Conservation (phyloP, 176 grass and related monocot species). For the Saccharum officinarum region DNA sequence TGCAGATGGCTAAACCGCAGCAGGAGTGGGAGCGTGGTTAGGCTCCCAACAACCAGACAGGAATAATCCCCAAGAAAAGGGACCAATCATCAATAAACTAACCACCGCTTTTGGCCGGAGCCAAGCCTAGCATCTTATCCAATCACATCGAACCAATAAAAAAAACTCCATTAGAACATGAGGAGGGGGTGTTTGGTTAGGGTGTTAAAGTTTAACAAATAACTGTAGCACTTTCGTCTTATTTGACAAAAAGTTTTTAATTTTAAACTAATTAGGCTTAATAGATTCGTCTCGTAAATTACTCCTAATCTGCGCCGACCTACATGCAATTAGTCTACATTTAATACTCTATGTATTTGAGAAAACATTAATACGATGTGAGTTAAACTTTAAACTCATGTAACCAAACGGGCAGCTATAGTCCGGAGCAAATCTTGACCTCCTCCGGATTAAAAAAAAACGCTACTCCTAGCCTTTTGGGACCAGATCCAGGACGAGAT, state of each 20-base stretch:
- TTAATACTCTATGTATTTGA: too few species aligned
- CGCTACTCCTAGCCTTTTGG: neutral
- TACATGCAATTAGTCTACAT: too few species aligned
- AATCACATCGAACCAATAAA: slow-evolving; percentile 10
- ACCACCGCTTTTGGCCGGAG: slow-evolving; percentile 15
- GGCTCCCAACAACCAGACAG: slow-evolving; percentile 56
- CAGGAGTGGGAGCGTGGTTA: slow-evolving; percentile 40
- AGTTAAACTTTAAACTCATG: too few species aligned
- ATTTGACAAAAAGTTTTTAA: too few species aligned
- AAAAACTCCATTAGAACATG: neutral
- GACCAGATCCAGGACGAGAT: slow-evolving; percentile 15
- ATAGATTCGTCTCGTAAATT: too few species aligned
- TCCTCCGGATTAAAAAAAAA: slow-evolving; percentile 40
- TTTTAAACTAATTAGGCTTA: too few species aligned
- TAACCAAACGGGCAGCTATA: too few species aligned
- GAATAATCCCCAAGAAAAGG: slow-evolving; percentile 37
- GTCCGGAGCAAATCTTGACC: slow-evolving; percentile 30
- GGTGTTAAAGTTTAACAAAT: too few species aligned
- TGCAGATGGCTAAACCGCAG: slow-evolving; percentile 11
- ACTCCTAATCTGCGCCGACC: too few species aligned
- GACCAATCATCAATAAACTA: slow-evolving; percentile 47
- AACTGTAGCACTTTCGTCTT: too few species aligned
- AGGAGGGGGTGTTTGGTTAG: too few species aligned
- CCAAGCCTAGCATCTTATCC: neutral
- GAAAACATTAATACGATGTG: too few species aligned